Evolutionary conservation across 441 rosid species (phyloP), one percentile per base, ranked within the genome.

Genomic region (Populus hybrid): DNA sequence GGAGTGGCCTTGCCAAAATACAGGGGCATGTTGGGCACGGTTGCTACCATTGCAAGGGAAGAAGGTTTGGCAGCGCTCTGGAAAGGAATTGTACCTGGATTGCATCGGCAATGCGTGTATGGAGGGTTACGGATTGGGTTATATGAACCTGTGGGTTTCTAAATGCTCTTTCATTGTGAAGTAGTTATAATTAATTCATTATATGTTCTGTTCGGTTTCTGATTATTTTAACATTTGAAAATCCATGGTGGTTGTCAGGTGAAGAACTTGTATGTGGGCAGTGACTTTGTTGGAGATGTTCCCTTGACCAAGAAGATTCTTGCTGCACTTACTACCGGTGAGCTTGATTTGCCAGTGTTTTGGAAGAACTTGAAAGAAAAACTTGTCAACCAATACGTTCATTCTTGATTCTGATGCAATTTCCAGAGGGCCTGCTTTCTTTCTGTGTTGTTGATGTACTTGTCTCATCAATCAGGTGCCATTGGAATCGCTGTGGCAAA

Each of bases 71-170:
- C 92, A 14, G 83, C 99, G 11, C 94, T 96, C 14, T 96, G 99
- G 99, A 96, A 94, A 90, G 98, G 99, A 78, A 85, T 94, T 76
- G 85, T 96, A n/a, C 99, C 99, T 0, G 99, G 98, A 28, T 86
- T 96, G 78, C 99, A 96, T 84, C 94, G 99, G 38, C 98, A 94
- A 74, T 92, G 98, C 81, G 72, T 96, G 20, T 93, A 77, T 79
- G 99, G 99, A 78, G 99, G 99, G 59, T 93, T 96, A 69, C 89
- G 98, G 78, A 94, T 94, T 64, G 99, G 99, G 75, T 50, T 96
- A 81, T 96, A 96, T 72, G 99, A 96, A 76, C 99, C 99, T 68
- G 99, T 96, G 77, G 11, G 98, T 89, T 84, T 63, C 73, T 26
- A 26, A n/a, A 76, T 82, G 18, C 29, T 64, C 74, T 77, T 31